Evolutionary conservation across 768 basidiomycete genomes (phyloP).

Genomic region (Amylocystis lapponica): DNA sequence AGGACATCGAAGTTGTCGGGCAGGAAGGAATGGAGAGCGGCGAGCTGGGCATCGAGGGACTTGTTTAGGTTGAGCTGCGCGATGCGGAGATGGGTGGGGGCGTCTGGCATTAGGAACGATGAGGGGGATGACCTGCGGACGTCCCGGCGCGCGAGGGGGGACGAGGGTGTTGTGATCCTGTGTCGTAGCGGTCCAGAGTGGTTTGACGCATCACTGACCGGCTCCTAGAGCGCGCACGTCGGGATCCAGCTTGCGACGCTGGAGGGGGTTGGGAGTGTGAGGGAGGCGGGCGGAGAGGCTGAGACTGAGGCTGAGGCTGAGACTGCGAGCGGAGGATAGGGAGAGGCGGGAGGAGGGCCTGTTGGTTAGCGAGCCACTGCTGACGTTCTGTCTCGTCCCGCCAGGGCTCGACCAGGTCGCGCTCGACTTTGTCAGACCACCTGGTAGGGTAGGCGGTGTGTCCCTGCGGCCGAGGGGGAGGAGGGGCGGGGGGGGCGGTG

Average conservation of each 20-base stretch:
- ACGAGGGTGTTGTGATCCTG: neutral
- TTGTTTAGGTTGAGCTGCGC: slow-evolving; percentile 27
- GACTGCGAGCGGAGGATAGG: neutral
- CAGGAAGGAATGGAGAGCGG: slow-evolving; percentile 7
- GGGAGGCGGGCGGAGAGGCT: too few species aligned
- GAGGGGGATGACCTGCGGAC: too few species aligned
- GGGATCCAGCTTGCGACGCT: too few species aligned
- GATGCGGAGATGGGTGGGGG: slow-evolving; percentile 12
- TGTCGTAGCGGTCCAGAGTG: neutral
- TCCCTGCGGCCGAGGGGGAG: too few species aligned
- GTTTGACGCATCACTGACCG: too few species aligned
- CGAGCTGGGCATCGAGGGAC: slow-evolving; percentile 14
- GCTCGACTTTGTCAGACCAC: too few species aligned
- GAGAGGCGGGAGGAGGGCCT: neutral
- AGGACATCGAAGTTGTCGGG: slow-evolving; percentile 31
- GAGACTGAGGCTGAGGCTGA: too few species aligned
- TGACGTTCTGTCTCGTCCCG: neutral
- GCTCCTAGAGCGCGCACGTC: too few species aligned
- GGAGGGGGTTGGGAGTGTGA: too few species aligned
- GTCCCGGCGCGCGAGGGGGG: neutral
- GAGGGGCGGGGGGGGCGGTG: too few species aligned
- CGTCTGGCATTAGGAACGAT: slow-evolving; percentile 1
- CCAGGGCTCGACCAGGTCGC: too few species aligned
- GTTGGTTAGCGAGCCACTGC: neutral
- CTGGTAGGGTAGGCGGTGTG: too few species aligned